A percentile compares a stretch with the other conserved stretches of the same genome.
phyloP scores from a whole-genome alignment of 805 yeast species.

The Ogataea naganishii region DNA sequence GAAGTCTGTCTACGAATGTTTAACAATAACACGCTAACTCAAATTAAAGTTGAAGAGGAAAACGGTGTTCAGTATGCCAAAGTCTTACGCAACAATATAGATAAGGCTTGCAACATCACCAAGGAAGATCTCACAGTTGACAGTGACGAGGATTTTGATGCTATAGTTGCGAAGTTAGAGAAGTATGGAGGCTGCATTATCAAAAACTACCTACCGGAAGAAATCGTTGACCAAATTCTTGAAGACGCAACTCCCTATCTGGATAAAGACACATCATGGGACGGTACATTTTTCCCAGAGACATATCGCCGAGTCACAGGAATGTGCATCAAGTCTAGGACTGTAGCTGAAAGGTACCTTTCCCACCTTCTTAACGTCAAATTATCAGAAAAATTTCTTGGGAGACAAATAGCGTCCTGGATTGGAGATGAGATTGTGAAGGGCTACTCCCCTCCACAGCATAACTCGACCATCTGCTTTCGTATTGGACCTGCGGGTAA shows the following conservation, averaged over 20 bases:
- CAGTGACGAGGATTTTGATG: too few relatives aligned
- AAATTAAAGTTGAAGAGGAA: constrained; percentile 1
- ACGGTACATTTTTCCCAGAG: constrained; percentile 16
- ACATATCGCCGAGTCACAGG: constrained; percentile 17
- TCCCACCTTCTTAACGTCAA: constrained; percentile 11
- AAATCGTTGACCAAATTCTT: constrained; percentile 8
- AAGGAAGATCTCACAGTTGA: constrained; percentile 1
- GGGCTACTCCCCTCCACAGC: constrained; percentile 15
- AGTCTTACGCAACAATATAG: not conserved
- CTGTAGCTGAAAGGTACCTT: constrained; percentile 11
- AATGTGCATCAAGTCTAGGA: constrained; percentile 12
- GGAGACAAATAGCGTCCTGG: constrained; percentile 13
- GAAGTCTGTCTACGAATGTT: too few relatives aligned
- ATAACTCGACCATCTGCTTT: constrained; percentile 13
- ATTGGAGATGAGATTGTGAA: constrained; percentile 13
- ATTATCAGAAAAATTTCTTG: constrained; percentile 13
- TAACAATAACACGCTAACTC: not conserved
- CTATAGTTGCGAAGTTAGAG: constrained; percentile 12
- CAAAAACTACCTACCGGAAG: constrained; percentile 10
- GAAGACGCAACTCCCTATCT: constrained; percentile 16
- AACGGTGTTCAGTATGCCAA: constrained; percentile 2
- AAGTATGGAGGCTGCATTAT: constrained; percentile 19
- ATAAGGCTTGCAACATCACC: not conserved
- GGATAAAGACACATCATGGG: constrained; percentile 15
- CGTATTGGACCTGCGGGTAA: constrained; percentile 20